Evolutionary conservation across 768 basidiomycete species (phyloP).

Genomic region (Tephrocybe sp.): DNA sequence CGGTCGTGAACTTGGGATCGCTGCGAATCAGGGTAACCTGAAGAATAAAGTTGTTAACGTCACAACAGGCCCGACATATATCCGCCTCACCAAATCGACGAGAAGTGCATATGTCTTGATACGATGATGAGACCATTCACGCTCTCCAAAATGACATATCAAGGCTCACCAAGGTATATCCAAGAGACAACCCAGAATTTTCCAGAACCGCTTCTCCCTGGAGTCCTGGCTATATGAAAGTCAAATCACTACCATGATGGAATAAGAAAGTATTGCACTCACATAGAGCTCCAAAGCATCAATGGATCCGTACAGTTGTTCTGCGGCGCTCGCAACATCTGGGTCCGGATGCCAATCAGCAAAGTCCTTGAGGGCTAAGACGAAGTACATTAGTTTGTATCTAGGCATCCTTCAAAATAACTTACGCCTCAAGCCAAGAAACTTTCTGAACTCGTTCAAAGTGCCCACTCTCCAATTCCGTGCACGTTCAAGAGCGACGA

Average conservation of each 20-base stretch:
- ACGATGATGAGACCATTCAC: not conserved
- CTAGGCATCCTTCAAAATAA: not conserved
- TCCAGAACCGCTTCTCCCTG: constrained; percentile 12
- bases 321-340: constrained; percentile 22
- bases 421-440: constrained; percentile 20
- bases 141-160: not conserved
- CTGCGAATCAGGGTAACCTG: constrained; percentile 24
- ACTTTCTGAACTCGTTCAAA: constrained; percentile 21
- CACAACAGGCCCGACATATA: too few relatives aligned
- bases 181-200: constrained; percentile 19
- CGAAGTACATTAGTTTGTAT: not conserved
- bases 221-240: constrained; percentile 22
- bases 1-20: constrained; percentile 17
- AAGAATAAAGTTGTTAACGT: too few relatives aligned
- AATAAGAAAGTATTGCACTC: constrained; percentile 2
- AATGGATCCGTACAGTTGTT: constrained; percentile 30
- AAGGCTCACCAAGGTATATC: constrained; percentile 25
- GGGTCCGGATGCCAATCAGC: constrained; percentile 32
- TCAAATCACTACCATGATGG: not conserved
- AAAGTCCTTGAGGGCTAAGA: constrained; percentile 25
- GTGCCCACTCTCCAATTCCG: constrained; percentile 16
- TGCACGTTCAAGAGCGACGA: constrained; percentile 14
- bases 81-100: constrained; percentile 24
- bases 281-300: constrained; percentile 38
- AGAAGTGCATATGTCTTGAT: constrained; percentile 20